phyloP scores from a whole-genome alignment of 441 rosid genomes.

The Adansonia gregorii region DNA sequence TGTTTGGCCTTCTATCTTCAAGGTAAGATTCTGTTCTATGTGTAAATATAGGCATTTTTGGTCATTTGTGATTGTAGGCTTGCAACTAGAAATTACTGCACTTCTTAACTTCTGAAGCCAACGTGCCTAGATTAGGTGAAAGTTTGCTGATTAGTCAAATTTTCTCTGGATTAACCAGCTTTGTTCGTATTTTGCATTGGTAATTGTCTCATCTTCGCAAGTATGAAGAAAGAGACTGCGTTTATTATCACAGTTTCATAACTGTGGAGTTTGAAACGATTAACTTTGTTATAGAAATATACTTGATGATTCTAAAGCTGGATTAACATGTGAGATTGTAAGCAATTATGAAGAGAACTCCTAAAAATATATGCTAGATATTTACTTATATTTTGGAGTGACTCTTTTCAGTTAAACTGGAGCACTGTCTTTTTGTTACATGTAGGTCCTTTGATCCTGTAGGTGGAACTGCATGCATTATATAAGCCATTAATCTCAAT shows the following conservation, averaged over 20 bases:
- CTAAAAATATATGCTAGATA: background rate
- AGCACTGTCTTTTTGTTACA: constrained; percentile 5
- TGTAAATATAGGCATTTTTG: background rate
- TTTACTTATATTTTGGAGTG: background rate
- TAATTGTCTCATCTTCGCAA: background rate
- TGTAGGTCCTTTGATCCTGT: background rate
- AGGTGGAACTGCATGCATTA: background rate
- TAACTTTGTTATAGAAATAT: background rate
- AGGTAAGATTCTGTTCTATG: constrained; percentile 47
- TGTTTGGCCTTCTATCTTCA: constrained; percentile 78
- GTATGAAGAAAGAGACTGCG: constrained; percentile 1
- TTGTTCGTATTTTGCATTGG: background rate
- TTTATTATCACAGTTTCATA: background rate
- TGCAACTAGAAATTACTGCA: constrained; percentile 11
- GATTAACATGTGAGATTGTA: background rate
- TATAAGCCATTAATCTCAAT: constrained; percentile 11
- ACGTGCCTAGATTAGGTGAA: background rate
- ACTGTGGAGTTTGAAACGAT: background rate
- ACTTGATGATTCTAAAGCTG: background rate
- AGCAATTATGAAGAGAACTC: constrained; percentile 7
- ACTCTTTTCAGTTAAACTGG: background rate
- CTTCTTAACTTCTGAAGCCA: background rate
- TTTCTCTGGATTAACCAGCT: constrained; percentile 1
- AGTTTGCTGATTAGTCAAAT: background rate
- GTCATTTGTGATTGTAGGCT: constrained; percentile 8